Evolutionary conservation across 345 rosid genomes (phyloP).

Genomic region (Gossypium stocksii): DNA sequence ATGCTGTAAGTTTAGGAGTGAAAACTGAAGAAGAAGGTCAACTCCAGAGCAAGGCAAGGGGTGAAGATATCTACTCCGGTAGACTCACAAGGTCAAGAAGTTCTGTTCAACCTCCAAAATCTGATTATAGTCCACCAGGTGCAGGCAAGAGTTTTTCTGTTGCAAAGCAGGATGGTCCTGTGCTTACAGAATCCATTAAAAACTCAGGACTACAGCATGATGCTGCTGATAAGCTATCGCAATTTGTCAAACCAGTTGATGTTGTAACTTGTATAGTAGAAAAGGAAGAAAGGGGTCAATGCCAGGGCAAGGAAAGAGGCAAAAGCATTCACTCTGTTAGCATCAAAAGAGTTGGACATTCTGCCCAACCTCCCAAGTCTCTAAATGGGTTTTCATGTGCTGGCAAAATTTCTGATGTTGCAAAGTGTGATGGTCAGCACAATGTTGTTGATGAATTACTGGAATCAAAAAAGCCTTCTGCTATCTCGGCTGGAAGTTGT

Average conservation of each 20-base stretch:
- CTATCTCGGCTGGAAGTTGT: constrained; percentile 22
- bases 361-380: constrained; percentile 16
- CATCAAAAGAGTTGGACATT: constrained; percentile 19
- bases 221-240: constrained; percentile 9
- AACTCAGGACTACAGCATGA: constrained; percentile 1
- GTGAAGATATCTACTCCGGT: constrained; percentile 20
- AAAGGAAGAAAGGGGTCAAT: constrained; percentile 16
- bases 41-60: constrained; percentile 20
- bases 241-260: constrained; percentile 6
- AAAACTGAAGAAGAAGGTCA: constrained; percentile 18
- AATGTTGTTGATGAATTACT: constrained; percentile 12
- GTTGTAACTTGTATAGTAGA: constrained; percentile 7
- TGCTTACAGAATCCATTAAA: background rate
- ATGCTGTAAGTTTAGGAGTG: constrained; percentile 7
- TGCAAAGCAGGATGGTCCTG: constrained; percentile 6
- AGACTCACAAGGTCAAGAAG: constrained; percentile 26
- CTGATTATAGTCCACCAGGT: background rate
- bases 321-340: constrained; percentile 20
- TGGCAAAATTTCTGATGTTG: background rate
- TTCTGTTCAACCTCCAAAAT: constrained; percentile 20
- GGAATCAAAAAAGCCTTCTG: constrained; percentile 20
- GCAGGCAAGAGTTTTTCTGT: constrained; percentile 2
- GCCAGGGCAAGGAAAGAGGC: constrained; percentile 21
- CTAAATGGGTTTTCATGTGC: background rate
- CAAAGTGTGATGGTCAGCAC: background rate